Percentiles rank a stretch among this genome's conserved stretches.
phyloP scores from a whole-genome alignment of 176 grass and related monocot genomes.

The Zoysia pacifica region DNA sequence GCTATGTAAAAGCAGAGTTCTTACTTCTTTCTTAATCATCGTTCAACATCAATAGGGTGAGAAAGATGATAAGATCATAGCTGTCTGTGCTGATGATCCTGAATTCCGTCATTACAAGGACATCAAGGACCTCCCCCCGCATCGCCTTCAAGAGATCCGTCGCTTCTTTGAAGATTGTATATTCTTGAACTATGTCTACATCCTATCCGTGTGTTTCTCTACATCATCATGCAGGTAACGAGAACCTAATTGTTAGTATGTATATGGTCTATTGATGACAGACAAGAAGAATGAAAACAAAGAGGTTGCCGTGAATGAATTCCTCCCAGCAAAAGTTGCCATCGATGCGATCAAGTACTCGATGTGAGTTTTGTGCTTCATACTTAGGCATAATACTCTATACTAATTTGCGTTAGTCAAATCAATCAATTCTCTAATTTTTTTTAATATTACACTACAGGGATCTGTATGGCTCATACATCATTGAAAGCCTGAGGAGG shows the following conservation, averaged over 20 bases:
- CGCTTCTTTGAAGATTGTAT: conserved; percentile 99
- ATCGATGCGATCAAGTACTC: conserved; percentile 76
- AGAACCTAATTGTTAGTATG: background rate
- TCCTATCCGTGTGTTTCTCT: conserved; percentile 31
- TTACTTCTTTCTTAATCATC: conserved; percentile 31
- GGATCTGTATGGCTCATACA: conserved; percentile 85
- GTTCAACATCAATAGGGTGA: conserved; percentile 61
- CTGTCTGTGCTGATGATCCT: conserved; percentile 98
- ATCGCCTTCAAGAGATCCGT: conserved; percentile 92
- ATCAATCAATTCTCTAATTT: background rate
- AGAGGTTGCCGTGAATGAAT: conserved; percentile 94
- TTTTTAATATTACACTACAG: conserved; percentile 40
- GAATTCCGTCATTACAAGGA: conserved; percentile 88
- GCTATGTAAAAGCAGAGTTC: conserved; percentile 19
- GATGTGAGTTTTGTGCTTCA: conserved; percentile 65
- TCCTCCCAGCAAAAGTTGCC: conserved; percentile 90
- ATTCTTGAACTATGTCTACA: conserved; percentile 17
- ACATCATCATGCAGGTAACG: conserved; percentile 6
- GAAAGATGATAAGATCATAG: conserved; percentile 99
- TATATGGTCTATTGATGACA: conserved; percentile 24
- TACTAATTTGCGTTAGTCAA: background rate
- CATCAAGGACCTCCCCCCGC: conserved; percentile 86
- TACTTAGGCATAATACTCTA: conserved; percentile 21
- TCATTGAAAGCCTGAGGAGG: conserved; percentile 84
- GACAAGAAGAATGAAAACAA: conserved; percentile 99